Evolutionary conservation across 805 yeast genomes (phyloP), one percentile per base, ranked within the genome.

Genomic region (Metschnikowia bowlesiae): DNA sequence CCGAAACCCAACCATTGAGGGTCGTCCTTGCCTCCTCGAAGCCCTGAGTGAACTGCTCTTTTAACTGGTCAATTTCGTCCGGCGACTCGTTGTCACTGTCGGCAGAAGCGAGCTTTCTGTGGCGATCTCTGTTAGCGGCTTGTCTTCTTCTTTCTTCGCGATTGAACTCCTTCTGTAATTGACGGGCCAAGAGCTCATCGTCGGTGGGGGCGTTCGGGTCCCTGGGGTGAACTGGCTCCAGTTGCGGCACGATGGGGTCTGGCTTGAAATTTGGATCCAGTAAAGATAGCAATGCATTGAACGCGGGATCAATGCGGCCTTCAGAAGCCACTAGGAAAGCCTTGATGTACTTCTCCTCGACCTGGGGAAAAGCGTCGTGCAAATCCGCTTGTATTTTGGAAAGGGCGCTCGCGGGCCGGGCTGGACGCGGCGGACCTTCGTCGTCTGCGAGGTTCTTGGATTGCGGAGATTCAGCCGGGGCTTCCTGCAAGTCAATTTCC

Each of bases 251-350:
- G 9, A 58, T 56, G 30, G 80, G 82, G 53, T 78, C 80, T 11
- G 84, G 82, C 53, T 76, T 76, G 53, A 75, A 75, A 3, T 75
- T 64, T 8, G 92, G 92, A 67, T 91, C 97, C 14, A 88, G 83
- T 48, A 89, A 69, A 58, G 80, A 89, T 52, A 92, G 73, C 60
- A 91, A 72, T 0, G 97, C 97, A 65, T 85, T 87, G 73, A 92
- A 92, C 1, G 97, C 96, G 1, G 87, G 84, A 59, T 89, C 97
- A 40, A 89, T 65, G 44, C 79, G 74, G 30, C 96, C 96, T 44
- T 78, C 81, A 16, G 96, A 82, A 2, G 98, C 98, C 63, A 94
- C 87, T 50, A 91, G 73, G 1, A 89, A 84, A 30, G 96, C 90
- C 48, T 83, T 81, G 54, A 89, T 75, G 59, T 83, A 80, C 53